phyloP scores from a whole-genome alignment of 2,329 filamentous ascomycete species.

The Colletotrichum endophyticum region DNA sequence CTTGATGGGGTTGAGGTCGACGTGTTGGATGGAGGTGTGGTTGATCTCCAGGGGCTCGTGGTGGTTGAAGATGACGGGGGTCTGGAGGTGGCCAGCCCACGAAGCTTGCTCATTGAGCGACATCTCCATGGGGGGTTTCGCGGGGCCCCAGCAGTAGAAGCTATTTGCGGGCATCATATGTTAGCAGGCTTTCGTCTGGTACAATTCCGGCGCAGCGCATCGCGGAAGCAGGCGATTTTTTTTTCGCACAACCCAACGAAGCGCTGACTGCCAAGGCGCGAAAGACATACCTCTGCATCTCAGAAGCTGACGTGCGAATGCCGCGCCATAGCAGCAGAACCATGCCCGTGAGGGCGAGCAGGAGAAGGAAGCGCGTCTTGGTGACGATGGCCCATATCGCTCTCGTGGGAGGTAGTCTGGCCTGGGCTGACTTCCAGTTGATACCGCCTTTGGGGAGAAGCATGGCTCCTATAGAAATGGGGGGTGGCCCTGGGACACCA shows the following conservation, averaged over 20 bases:
- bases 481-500: slow-evolving; percentile 46
- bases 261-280: not conserved
- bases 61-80: slow-evolving; percentile 95
- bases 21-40: slow-evolving; percentile 74
- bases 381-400: slow-evolving; percentile 74
- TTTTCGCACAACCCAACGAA: not conserved
- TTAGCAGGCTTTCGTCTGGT: not conserved
- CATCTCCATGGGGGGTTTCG: slow-evolving; percentile 97
- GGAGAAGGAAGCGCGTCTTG: slow-evolving; percentile 77
- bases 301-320: slow-evolving; percentile 77
- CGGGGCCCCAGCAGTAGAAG: slow-evolving; percentile 96
- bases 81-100: slow-evolving; percentile 88
- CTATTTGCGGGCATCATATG: slow-evolving; percentile 49
- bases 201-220: not conserved
- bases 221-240: not conserved
- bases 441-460: slow-evolving; percentile 89
- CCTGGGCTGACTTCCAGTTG: slow-evolving; percentile 89
- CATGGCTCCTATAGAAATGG: slow-evolving; percentile 56
- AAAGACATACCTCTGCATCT: slow-evolving; percentile 83
- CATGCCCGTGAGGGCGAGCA: slow-evolving; percentile 72
- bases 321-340: slow-evolving; percentile 88
- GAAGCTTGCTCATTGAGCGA: slow-evolving; percentile 85
- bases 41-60: slow-evolving; percentile 89
- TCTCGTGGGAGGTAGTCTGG: slow-evolving; percentile 78
- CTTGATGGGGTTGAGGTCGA: slow-evolving; percentile 84